Evolutionary conservation across 2,329 filamentous ascomycete genomes (phyloP), one percentile per base, ranked within the genome.

Genomic region (Myrmaecium sp.): DNA sequence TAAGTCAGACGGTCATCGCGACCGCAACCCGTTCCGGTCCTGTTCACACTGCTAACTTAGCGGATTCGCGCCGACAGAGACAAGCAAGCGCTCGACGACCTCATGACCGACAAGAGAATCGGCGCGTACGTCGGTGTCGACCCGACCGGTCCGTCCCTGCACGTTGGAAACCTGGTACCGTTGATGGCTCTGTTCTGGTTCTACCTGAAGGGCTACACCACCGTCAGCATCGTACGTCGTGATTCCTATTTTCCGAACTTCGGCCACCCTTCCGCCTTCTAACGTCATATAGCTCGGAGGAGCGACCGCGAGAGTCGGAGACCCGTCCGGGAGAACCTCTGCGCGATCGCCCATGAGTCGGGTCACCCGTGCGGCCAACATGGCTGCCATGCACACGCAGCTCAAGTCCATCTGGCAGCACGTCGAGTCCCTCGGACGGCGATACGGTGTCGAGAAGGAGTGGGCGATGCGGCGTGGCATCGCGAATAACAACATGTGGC

Each of bases 151-250:
- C 60, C 69, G 30, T 89, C 80, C 2, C 57, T 89, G 32, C 81
- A 91, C 41, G 60, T 89, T 24, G 81, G 81, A 31, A 79, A 91
- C 44, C 60, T 91, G 5, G 58, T 89, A 9, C 76, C 81, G 13
- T 60, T 86, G 29, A 89, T 89, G 80, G 69, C 77, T 10, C 58
- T 86, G 14, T 83, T 82, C 54, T 86, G 79, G 75, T 66, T 84
- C 58, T 82, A 81, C 54, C 59, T 83, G 36, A 62, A 83, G 44
- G 80, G 81, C 14, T 74, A 75, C 46, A 59, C 66, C 17, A 63
- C 74, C 14, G 58, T 78, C 26, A 73, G 68, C 20, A 57, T 89
- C 30, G 54, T 61, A 31, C 52, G 58, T 20, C 18, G n/a, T 31
- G 33, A 32, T 27, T 27, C 31, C 11, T 7, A 21, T 10, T 22